Base-by-base conservation (phyloP, 208 protist species). In the Wallacemonas sp. region DNA sequence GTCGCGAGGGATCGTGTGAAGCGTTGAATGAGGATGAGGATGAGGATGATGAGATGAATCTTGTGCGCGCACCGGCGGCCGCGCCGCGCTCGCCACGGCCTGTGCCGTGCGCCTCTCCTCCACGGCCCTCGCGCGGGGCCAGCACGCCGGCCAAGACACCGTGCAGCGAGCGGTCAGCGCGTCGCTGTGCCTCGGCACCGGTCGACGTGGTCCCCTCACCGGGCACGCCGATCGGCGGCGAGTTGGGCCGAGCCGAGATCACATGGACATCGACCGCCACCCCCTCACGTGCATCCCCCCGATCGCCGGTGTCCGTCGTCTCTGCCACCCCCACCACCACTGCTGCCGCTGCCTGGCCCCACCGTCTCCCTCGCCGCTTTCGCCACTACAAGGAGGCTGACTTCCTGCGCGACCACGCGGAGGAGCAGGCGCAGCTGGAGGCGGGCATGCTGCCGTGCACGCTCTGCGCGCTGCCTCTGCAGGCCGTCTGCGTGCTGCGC, bases 381-480 rank as follows among this genome's bases (percentile, higher is more conserved):
- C 46, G 54, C 10, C 57, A 71, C 69, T 81, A 81, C 50, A 65
- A 48, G 41, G 75, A 82, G 23, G 67, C 74, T 2, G 90, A 92
- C 66, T 82, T 82, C 57, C 52, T 87, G 26, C 74, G 67, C 11
- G 79, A 76, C 16, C 77, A 91, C 64, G 61, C 54, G 14, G 59
- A 70, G 26, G 84, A 84, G 61, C 63, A 75, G 57, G 42, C 38
- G 29, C 66, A 76, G 41, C 42, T 90, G 16, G 73, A 81, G 25
- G 52, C 61, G 25, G 74, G 76, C 14, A 61, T 78, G 25, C 83
- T 83, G 4, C 77, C 87, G 0, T 95, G 90, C 70, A 82, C 81
- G 11, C 69, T 95, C 3, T 95, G 90, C 52, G 75, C 76, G 32
- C 62, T 95, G 52, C 87, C 87, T 28, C 73, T 95, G 52, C 70